Base-by-base conservation (phyloP, 2,329 filamentous ascomycete species). In the Stenocarpella maydis region DNA sequence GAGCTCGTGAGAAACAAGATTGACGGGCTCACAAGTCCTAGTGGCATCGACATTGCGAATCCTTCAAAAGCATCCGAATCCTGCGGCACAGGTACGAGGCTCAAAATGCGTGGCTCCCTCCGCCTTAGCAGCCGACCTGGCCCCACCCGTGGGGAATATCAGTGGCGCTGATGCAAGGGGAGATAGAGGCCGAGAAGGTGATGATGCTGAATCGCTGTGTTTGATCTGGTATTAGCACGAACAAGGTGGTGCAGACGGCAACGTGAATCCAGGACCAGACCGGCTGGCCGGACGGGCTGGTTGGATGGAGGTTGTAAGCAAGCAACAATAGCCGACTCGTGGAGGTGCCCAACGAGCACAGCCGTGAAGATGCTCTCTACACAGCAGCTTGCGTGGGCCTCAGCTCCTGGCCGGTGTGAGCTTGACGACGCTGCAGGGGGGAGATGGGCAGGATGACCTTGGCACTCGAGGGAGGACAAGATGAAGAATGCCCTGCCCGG, bases 81-180 rank as follows among this genome's bases (percentile, higher is more conserved):
- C 52, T 67, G 54, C 65, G 65, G 65, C 65, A 52, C 65, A 67
- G 65, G 65, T 67, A 67, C 65, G 65, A 67, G 54, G 65, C 65
- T 54, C 53, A 49, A 67, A 67, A 58, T 49, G 41, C 31, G 17
- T 43, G 37, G 52, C 37, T 39, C 34, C 65, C 52, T 49, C 52
- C 26, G 28, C 64, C 28, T 61, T 61, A 58, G 65, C n/a, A 49
- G 31, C 52, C 24, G 65, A 34, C 50, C 49, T 58, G 52, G 52
- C 65, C 52, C 65, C 65, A 52, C 65, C 49, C 43, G 53, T 39
- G 21, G 41, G 26, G 8, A 63, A 28, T 67, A 31, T 6, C 24
- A 54, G 31, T 67, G 52, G 21, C 52, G 31, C 43, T 50, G 43
- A 49, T 49, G 52, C 52, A 54, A 39, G 52, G 65, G 52, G 43